Evolutionary conservation across 2,329 filamentous ascomycete genomes (phyloP), one percentile per base, ranked within the genome.

Genomic region (Stromatinia cepivora): DNA sequence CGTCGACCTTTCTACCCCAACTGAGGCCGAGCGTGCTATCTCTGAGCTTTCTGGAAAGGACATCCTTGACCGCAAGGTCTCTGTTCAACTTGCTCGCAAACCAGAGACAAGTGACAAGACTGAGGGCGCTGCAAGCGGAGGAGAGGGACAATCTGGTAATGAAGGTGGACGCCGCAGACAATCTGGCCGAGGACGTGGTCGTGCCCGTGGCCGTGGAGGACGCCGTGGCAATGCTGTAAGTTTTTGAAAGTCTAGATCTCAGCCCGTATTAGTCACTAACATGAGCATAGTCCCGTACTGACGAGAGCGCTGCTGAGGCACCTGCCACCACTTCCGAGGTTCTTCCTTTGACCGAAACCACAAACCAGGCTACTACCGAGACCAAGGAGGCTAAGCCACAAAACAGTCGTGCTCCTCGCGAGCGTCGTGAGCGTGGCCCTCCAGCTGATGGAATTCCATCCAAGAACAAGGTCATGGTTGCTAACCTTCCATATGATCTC

Each of bases 401-500:
- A 66, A 69, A 65, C 53, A 79, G 82, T 77, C 86, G 85, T 72
- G 81, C 83, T 77, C 82, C 83, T 77, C 86, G 86, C 78, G 86
- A 88, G 84, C 85, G 87, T 77, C 86, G 88, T 76, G 87, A 97
- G 88, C 94, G 95, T 81, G 95, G 95, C 73, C 95, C 95, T 74
- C 95, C 95, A 71, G 94, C 97, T 82, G 94, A 99, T 81, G 95
- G 95, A 76, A 92, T 99, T 79, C 91, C 95, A 75, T 98, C 94
- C 83, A 97, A 97, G 90, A 98, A 92, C 83, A 99, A 99, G 91
- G 93, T 99, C 84, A 99, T 99, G 95, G 95, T 99, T 79, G 95
- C 95, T 79, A 99, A 99, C 86, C 89, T 99, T 73, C 95, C 95
- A 66, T 99, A 99, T 80, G 94, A 99, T 84, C 88, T 98, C 81